Evolutionary conservation across 176 grass and related monocot genomes (phyloP).

Genomic region (Rhynchospora breviuscula): DNA sequence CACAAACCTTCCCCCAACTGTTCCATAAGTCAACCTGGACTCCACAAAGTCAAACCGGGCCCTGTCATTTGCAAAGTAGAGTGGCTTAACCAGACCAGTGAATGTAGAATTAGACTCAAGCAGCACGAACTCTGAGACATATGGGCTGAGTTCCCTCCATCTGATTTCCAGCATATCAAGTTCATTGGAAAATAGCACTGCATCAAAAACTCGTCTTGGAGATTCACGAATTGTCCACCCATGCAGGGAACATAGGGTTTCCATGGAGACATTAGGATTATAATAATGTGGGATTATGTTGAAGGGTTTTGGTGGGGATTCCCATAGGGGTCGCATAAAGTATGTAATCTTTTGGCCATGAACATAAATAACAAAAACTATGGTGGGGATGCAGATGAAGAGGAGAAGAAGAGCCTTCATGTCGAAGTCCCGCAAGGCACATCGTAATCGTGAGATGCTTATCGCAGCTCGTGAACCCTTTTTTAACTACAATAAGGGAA

Average conservation of each 20-base stretch:
- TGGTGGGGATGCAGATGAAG: conserved; percentile 51
- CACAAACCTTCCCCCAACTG: conserved; percentile 61
- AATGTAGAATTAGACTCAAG: conserved; percentile 89
- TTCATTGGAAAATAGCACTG: conserved; percentile 83
- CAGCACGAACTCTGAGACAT: conserved; percentile 74
- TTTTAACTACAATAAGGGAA: conserved; percentile 49
- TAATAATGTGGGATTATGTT: conserved; percentile 62
- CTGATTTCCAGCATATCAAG: conserved; percentile 79
- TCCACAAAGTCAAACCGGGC: conserved; percentile 56
- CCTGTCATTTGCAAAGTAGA: conserved; percentile 57
- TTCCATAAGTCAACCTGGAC: conserved; percentile 77
- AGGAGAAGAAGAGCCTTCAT: conserved; percentile 56
- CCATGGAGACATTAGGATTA: conserved; percentile 68
- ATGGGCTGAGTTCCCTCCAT: conserved; percentile 76
- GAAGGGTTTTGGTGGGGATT: conserved; percentile 82
- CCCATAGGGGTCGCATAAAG: conserved; percentile 79
- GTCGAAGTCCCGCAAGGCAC: conserved; percentile 61
- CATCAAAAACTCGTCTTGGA: conserved; percentile 73
- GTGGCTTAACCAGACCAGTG: conserved; percentile 64
- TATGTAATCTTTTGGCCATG: conserved; percentile 95
- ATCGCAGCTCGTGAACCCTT: conserved; percentile 48
- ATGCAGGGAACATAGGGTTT: conserved; percentile 68
- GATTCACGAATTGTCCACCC: conserved; percentile 73
- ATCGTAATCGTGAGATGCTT: conserved; percentile 76
- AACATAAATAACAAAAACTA: conserved; percentile 55